These are phyloP conservation scores for Rubia peregrina DNA, from an alignment of 305 asterid genomes.

Conservation along the genomic window DNA sequence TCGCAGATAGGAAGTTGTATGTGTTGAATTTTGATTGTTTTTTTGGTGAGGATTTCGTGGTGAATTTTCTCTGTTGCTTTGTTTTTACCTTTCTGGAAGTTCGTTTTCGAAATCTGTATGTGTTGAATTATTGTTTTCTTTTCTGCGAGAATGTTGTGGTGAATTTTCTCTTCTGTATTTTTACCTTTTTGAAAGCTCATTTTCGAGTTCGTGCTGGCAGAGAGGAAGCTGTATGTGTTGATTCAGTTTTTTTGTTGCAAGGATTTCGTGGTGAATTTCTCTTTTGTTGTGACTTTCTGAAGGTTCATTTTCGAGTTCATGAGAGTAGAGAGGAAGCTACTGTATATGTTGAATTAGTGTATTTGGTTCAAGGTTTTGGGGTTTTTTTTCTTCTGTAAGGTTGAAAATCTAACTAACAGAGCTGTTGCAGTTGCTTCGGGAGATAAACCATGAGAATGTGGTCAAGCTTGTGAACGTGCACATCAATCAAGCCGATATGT, in stretches of 20 bases:
- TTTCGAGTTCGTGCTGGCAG: neutral
- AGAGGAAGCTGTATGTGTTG: neutral
- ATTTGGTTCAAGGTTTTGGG: neutral
- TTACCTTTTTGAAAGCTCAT: neutral
- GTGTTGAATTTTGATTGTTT: neutral
- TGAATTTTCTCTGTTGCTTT: neutral
- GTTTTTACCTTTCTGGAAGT: neutral
- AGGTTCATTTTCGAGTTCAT: neutral
- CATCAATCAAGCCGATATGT: slow-evolving; percentile 88
- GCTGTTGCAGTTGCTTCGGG: slow-evolving; percentile 86
- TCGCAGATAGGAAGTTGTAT: neutral
- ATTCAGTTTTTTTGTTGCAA: neutral
- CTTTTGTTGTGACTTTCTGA: neutral
- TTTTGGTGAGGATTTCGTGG: neutral
- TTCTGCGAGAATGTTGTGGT: slow-evolving; percentile 42
- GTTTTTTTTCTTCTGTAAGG: neutral
- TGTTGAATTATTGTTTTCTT: neutral
- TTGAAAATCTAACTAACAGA: neutral
- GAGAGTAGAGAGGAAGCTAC: neutral
- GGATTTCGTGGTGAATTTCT: neutral
- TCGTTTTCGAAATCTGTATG: neutral
- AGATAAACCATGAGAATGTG: slow-evolving; percentile 90
- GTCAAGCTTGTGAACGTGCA: slow-evolving; percentile 96
- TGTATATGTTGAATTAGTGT: neutral
- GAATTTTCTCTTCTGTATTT: neutral